Percentiles rank a stretch among this genome's conserved stretches.
These are phyloP conservation scores for Coleophoma crateriformis DNA, from an alignment of 2,329 filamentous ascomycete species.

Conservation along the genomic window DNA sequence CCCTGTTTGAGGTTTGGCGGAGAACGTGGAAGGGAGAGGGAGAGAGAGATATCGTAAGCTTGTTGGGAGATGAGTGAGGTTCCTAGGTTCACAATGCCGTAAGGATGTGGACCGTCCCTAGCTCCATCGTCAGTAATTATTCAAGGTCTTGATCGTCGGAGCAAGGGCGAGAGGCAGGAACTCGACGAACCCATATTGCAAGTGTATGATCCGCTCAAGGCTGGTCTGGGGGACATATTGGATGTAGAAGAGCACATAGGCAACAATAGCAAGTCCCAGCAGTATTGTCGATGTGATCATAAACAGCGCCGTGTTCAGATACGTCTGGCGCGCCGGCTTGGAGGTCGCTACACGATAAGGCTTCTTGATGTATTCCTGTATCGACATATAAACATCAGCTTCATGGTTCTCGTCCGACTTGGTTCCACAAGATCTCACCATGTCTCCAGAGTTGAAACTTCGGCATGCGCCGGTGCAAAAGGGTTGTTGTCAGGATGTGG, in stretches of 20 bases:
- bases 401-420: no score
- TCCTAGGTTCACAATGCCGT: conserved; percentile 22
- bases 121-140: background rate
- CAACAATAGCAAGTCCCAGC: conserved; percentile 49
- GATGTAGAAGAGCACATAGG: conserved; percentile 64
- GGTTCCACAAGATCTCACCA: no score
- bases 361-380: conserved; percentile 44
- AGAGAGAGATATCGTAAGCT: conserved; percentile 77
- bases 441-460: no score
- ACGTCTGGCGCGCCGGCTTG: conserved; percentile 56
- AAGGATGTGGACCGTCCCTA: conserved; percentile 31
- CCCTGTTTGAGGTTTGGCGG: conserved; percentile 69
- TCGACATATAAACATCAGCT: no score
- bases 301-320: conserved; percentile 46
- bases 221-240: conserved; percentile 63
- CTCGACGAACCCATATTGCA: conserved; percentile 54
- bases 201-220: conserved; percentile 54
- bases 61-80: conserved; percentile 62
- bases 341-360: conserved; percentile 53
- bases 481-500: no score
- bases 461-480: no score
- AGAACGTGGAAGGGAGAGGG: conserved; percentile 73
- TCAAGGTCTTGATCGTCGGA: background rate
- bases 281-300: conserved; percentile 43
- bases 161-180: background rate